These are phyloP conservation scores for Diplosphaera chodatii DNA, from an alignment of 139 green algal genomes.

Conservation along the genomic window DNA sequence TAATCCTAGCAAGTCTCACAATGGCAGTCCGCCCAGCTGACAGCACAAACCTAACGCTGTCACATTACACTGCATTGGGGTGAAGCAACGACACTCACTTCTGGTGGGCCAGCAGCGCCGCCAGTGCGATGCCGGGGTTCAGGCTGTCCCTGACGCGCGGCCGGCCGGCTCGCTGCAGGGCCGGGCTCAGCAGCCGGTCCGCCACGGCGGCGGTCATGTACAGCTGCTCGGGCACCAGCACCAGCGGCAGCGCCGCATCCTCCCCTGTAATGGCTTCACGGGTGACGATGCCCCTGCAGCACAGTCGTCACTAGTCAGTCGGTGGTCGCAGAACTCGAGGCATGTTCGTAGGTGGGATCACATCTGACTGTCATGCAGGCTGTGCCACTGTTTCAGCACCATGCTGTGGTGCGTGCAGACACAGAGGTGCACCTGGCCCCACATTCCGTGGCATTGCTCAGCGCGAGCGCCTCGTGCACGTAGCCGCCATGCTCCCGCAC, in stretches of 20 bases:
- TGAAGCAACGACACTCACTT: background rate
- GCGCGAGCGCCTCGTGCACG: background rate
- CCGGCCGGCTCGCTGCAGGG: background rate
- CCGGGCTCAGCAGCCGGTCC: background rate
- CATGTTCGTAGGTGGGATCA: too few relatives aligned
- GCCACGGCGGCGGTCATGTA: background rate
- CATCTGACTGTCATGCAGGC: too few relatives aligned
- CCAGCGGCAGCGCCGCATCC: background rate
- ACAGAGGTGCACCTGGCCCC: background rate
- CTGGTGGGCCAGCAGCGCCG: background rate
- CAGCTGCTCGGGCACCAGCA: background rate
- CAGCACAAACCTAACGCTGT: too few relatives aligned
- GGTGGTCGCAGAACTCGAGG: background rate
- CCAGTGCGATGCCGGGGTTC: background rate
- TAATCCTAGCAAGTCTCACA: too few relatives aligned
- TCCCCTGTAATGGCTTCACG: background rate
- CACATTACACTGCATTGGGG: too few relatives aligned
- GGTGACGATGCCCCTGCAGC: too few relatives aligned
- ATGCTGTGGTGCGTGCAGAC: too few relatives aligned
- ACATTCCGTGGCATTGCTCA: background rate
- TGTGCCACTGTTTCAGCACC: too few relatives aligned
- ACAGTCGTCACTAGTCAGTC: too few relatives aligned
- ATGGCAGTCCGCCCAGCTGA: too few relatives aligned
- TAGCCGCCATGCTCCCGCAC: background rate
- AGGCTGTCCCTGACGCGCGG: background rate